phyloP scores from a whole-genome alignment of 176 grass and related monocot species.

The Puya raimondii region DNA sequence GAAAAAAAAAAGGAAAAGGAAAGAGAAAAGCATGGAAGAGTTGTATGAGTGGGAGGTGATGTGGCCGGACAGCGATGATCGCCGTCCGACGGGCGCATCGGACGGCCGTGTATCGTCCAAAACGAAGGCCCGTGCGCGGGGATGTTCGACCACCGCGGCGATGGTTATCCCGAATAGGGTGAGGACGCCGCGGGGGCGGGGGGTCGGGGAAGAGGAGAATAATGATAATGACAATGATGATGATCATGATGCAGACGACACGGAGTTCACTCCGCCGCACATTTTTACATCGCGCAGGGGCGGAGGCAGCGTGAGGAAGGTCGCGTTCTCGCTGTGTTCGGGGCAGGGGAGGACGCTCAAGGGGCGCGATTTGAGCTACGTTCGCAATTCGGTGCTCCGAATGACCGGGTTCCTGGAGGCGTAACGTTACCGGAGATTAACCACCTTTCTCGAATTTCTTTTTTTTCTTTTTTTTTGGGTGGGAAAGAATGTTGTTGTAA shows the following conservation, averaged over 20 bases:
- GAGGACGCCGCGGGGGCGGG: neutral
- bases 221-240: too few species aligned
- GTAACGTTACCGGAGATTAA: neutral
- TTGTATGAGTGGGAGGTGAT: slow-evolving; percentile 33
- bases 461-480: too few species aligned
- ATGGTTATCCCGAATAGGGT: neutral
- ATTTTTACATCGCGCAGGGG: slow-evolving; percentile 12
- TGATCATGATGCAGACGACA: neutral
- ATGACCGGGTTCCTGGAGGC: slow-evolving; percentile 53
- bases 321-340: slow-evolving; percentile 30
- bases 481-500: too few species aligned
- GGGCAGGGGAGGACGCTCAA: slow-evolving; percentile 58
- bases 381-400: slow-evolving; percentile 42
- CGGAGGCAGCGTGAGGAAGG: slow-evolving; percentile 3
- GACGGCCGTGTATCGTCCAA: too few species aligned
- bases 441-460: too few species aligned
- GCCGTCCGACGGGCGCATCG: neutral
- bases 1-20: neutral
- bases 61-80: slow-evolving; percentile 14
- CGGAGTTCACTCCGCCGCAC: slow-evolving; percentile 34
- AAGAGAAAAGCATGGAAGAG: slow-evolving; percentile 22
- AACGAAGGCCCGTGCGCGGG: neutral
- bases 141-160: neutral
- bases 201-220: too few species aligned
- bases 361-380: slow-evolving; percentile 36